Evolutionary conservation across 202 grass and related monocot species (phyloP), one percentile per base, ranked within the genome.

Genomic region (Zoysia matrella): DNA sequence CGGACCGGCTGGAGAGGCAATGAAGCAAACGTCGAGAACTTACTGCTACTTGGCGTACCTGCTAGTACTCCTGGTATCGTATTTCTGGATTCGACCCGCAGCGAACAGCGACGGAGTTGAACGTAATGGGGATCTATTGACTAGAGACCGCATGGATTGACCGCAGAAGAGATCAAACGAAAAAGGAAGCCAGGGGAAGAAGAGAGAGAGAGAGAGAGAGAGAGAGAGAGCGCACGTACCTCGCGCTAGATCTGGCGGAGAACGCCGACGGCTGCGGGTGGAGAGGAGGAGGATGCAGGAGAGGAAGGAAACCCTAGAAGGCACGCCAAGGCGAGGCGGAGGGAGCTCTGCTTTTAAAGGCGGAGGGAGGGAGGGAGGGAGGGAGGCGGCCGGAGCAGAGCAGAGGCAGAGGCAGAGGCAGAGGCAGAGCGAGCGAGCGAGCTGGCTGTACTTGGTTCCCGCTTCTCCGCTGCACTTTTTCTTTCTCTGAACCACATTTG

Each of bases 291-390:
- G 13, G 1, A 4, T 8, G n/a, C 2, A 11, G 56, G 1, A 16
- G 52, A 14, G 46, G 9, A 18, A 60, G 53, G 67, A 63, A 72
- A 81, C 54, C 68, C 68, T 81, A 72, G 67, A 44, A 47, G 53
- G 78, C 55, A 65, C 6, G 60, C 3, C 18, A 64, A 30, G 15
- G 40, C 11, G 3, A 39, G 57, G 2, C 8, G 1, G 48, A 41
- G 4, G 52, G 42, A 79, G 76, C 63, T 54, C 50, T 45, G 64
- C 50, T 56, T 79, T 79, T 79, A 68, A 79, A 79, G 76, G 42
- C 47, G 75, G 1, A 8, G 57, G 58, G 22, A 22, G 22, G 22
- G 22, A 22, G 22, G 22, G n/a, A n/a, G n/a, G n/a, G n/a, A n/a
- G n/a, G n/a, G n/a, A n/a, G n/a, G n/a, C 22, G 22, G 22, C 22